phyloP scores from a whole-genome alignment of 331 rosid genomes.

The Malus hybrid region DNA sequence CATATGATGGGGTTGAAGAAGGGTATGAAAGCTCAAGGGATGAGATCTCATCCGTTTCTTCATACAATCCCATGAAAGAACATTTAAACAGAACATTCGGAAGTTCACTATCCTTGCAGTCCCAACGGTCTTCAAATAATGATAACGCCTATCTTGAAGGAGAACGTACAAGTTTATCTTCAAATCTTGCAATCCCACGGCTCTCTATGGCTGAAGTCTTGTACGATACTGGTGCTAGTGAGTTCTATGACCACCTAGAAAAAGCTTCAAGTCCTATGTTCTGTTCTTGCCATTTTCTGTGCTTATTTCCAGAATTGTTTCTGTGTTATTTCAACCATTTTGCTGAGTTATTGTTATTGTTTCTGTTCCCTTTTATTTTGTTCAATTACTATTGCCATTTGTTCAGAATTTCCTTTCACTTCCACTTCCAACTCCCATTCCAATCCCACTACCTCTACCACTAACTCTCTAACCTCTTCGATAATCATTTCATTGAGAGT shows the following conservation, averaged over 20 bases:
- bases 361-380: neutral
- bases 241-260: slow-evolving; percentile 17
- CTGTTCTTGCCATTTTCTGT: neutral
- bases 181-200: slow-evolving; percentile 58
- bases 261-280: neutral
- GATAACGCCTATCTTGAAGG: slow-evolving; percentile 46
- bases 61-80: slow-evolving; percentile 73
- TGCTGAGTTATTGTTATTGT: neutral
- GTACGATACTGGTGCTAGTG: slow-evolving; percentile 56
- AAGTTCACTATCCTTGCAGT: slow-evolving; percentile 78
- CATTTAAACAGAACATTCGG: slow-evolving; percentile 60
- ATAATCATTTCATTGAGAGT: no score
- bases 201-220: slow-evolving; percentile 77
- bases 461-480: no score
- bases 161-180: slow-evolving; percentile 63
- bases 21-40: slow-evolving; percentile 93
- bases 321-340: neutral
- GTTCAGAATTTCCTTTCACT: neutral
- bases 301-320: neutral
- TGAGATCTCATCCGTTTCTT: slow-evolving; percentile 90
- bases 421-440: no score
- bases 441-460: no score
- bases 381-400: neutral
- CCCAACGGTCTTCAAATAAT: slow-evolving; percentile 60
- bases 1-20: slow-evolving; percentile 71